Percentiles rank a stretch among this genome's conserved stretches.
phyloP scores from a whole-genome alignment of 2,329 filamentous ascomycete species.

The Calonectria henricotiae region DNA sequence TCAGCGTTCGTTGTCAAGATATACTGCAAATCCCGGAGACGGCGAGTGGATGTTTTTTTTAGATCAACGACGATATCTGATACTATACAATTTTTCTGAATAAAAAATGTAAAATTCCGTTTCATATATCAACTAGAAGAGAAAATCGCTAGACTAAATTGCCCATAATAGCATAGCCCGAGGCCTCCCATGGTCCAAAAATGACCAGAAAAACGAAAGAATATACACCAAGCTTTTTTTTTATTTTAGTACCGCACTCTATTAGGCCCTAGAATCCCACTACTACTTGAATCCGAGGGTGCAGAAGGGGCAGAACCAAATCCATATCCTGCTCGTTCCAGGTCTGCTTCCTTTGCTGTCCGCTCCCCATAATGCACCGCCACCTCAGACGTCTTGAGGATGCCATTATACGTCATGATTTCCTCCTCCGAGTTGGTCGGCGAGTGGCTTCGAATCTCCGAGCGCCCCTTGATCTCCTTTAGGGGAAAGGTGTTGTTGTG shows the following conservation, averaged over 20 bases:
- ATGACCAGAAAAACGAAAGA: neutral
- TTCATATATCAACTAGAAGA: slow-evolving; percentile 1
- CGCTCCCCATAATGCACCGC: slow-evolving; percentile 38
- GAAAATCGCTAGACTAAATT: neutral
- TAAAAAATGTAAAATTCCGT: neutral
- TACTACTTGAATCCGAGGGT: slow-evolving; percentile 32
- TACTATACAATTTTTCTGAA: neutral
- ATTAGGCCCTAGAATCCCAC: slow-evolving; percentile 28
- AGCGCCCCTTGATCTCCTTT: slow-evolving; percentile 53
- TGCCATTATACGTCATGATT: slow-evolving; percentile 61
- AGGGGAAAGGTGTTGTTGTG: slow-evolving; percentile 45
- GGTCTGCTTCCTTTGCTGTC: slow-evolving; percentile 19
- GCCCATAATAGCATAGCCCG: neutral
- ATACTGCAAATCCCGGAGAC: slow-evolving; percentile 7
- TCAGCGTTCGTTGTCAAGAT: slow-evolving; percentile 12
- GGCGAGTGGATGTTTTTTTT: neutral
- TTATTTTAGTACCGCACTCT: slow-evolving; percentile 24
- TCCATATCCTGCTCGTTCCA: slow-evolving; percentile 14
- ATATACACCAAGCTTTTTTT: slow-evolving; percentile 14
- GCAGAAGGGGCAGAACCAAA: slow-evolving; percentile 4
- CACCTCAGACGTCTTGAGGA: slow-evolving; percentile 55
- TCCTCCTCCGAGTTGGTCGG: slow-evolving; percentile 59
- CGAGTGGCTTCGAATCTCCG: slow-evolving; percentile 56
- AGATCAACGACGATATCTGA: slow-evolving; percentile 1
- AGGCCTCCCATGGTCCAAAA: neutral